Evolutionary conservation across 768 basidiomycete genomes (phyloP), one percentile per base, ranked within the genome.

Genomic region (Tulasnella sp.): DNA sequence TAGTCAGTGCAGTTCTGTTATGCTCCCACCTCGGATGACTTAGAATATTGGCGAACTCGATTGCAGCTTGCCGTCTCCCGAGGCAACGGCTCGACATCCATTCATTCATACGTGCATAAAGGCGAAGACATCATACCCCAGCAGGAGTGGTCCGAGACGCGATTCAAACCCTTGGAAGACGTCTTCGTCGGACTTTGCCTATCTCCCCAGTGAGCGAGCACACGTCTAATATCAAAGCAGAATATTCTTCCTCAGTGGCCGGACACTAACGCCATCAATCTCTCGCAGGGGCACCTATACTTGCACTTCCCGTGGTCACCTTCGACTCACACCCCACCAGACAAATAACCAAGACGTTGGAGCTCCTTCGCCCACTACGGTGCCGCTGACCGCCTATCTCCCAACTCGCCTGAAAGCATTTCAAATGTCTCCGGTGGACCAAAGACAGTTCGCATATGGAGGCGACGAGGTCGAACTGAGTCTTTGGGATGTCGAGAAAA

Each of bases 401-500:
- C 88, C 88, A 2, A 81, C 77, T 61, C 81, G 85, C 21, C 74
- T 92, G n/a, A 73, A 71, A 48, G 80, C 79, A 56, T 88, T 87
- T 85, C 76, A 76, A 30, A 66, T 88, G 23, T 79, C 82, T 1
- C 67, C 72, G 17, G 73, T 78, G 60, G 72, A 71, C 2, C 68
- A 75, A 34, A 38, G 34, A 38, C 77, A 77, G 0, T 91, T 93
- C 72, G 78, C 83, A 1, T 92, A 90, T 63, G 90, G 85, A 11
- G 90, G 90, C 2, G 83, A 91, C 63, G 90, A 93, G 70, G 87
- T 93, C 17, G 86, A 90, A 59, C 69, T 87, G 1, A 91, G 88
- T 1, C 67, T 91, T 2, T 93, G 90, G 90, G 74, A 86, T 66
- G 77, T 79, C 5, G 84, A 89, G 66, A 65, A 75, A 70, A 67